These are phyloP conservation scores for Candida pseudocylindracea DNA, from an alignment of 1,139 yeast species.

Conservation along the genomic window DNA sequence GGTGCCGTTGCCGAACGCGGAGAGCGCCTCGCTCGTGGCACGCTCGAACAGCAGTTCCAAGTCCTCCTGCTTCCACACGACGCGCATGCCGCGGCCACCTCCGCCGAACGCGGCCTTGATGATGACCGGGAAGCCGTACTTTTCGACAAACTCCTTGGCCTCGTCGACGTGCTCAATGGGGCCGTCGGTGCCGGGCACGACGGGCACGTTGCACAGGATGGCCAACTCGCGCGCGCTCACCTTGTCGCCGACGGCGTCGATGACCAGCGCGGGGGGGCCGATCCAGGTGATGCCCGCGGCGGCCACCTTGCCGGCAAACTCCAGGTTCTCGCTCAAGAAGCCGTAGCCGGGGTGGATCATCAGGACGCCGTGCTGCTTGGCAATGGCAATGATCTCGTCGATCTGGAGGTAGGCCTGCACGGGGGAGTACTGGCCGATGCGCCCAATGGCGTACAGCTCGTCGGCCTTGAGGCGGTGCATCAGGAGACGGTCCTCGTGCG, in stretches of 20 bases:
- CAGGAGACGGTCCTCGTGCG: conserved; percentile 87
- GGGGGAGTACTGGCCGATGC: conserved; percentile 76
- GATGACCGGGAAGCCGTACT: conserved; percentile 89
- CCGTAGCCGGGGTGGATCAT: conserved; percentile 99
- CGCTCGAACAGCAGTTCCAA: conserved; percentile 80
- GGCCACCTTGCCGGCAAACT: conserved; percentile 81
- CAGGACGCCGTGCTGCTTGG: conserved; percentile 68
- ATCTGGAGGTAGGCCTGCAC: conserved; percentile 93
- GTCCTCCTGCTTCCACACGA: conserved; percentile 90
- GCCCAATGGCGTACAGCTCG: conserved; percentile 83
- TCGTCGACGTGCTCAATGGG: conserved; percentile 71
- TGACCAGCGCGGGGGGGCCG: conserved; percentile 78
- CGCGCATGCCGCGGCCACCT: conserved; percentile 99
- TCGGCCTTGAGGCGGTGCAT: conserved; percentile 91
- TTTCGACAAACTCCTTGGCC: conserved; percentile 53
- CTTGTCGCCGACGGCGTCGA: conserved; percentile 96
- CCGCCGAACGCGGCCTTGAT: conserved; percentile 99
- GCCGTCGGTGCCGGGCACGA: conserved; percentile 96
- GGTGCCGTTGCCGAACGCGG: conserved; percentile 95
- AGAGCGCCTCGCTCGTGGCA: conserved; percentile 85
- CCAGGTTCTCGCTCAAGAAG: conserved; percentile 83
- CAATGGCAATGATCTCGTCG: conserved; percentile 85
- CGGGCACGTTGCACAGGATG: conserved; percentile 61
- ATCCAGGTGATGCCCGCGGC: conserved; percentile 90
- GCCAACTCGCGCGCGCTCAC: conserved; percentile 89